Base-by-base conservation (phyloP, 2,329 filamentous ascomycete species). In the Dactylellina sp. region DNA sequence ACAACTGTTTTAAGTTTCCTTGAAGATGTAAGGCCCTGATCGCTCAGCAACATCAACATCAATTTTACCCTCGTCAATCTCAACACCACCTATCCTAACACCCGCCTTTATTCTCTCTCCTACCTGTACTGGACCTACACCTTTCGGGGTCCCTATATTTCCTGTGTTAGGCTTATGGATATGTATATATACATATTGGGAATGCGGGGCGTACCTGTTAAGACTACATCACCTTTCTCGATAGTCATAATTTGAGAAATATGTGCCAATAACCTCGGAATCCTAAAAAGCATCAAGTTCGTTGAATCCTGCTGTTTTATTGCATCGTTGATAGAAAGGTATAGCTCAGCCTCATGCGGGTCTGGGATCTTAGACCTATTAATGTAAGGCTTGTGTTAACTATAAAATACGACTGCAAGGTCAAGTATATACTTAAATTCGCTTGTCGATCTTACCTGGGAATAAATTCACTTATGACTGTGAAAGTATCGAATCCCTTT, bases 401-500 rank as follows among this genome's bases (percentile, higher is more conserved):
- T 24, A 44, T 35, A 57, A 25, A 50, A 22, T 18, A n/a, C 11
- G 14, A 28, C 16, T 28, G 14, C 4, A 32, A 9, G 28, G 9
- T n/a, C n/a, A n/a, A n/a, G n/a, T n/a, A n/a, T n/a, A n/a, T n/a
- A n/a, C n/a, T n/a, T n/a, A n/a, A n/a, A n/a, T n/a, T n/a, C n/a
- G n/a, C n/a, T n/a, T n/a, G 22, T 20, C 7, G 20, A 46, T 32
- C 6, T 4, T 57, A 74, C 70, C 96, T 96, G 77, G 88, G 84
- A 79, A 99, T 96, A 63, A 91, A 85, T 76, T 89, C 84, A 81
- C 90, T 92, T 79, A 99, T 86, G 70, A 95, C 95, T 57, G 96
- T 86, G 84, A 99, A 99, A 1, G 95, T 98, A 82, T 99, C 95
- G 81, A 98, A 99, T 50, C 95, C 95, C 84, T 99, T 99, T 78